Percentiles rank a stretch among this genome's conserved stretches.
Conservation (phyloP, 1,139 yeast genomes). For the Diutina ranongensis region DNA sequence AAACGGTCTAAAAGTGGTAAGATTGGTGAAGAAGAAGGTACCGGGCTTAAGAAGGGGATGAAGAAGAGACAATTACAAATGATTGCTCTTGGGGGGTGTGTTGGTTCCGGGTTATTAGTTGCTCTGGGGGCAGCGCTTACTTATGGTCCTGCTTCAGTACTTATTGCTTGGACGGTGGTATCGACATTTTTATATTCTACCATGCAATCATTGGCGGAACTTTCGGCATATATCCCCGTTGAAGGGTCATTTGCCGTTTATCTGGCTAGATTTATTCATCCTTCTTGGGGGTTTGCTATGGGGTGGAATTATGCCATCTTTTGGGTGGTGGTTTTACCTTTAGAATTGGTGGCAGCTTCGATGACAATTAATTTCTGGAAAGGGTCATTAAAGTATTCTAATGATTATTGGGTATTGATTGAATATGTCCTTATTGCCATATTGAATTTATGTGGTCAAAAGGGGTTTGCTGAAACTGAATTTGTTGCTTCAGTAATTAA, state of each 20-base stretch:
- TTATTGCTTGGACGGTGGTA: constrained; percentile 33
- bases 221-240: constrained; percentile 56
- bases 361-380: constrained; percentile 61
- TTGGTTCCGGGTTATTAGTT: constrained; percentile 12
- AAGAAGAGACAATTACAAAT: constrained; percentile 6
- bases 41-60: constrained; percentile 5
- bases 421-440: constrained; percentile 46
- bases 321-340: constrained; percentile 60
- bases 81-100: constrained; percentile 16
- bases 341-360: constrained; percentile 64
- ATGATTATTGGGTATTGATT: constrained; percentile 59
- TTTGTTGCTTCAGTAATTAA: constrained; percentile 50
- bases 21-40: not conserved
- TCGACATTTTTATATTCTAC: constrained; percentile 45
- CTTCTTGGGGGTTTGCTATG: constrained; percentile 67
- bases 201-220: constrained; percentile 59
- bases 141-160: constrained; percentile 26
- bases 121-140: constrained; percentile 18
- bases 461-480: constrained; percentile 61
- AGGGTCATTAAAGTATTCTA: constrained; percentile 24
- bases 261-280: constrained; percentile 53
- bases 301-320: constrained; percentile 62
- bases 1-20: not conserved
- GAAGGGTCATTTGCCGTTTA: constrained; percentile 64
- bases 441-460: constrained; percentile 45